Percentiles rank a stretch among this genome's conserved stretches.
phyloP scores from a whole-genome alignment of 164 flowering plant genomes.

The Platanus orientalis region DNA sequence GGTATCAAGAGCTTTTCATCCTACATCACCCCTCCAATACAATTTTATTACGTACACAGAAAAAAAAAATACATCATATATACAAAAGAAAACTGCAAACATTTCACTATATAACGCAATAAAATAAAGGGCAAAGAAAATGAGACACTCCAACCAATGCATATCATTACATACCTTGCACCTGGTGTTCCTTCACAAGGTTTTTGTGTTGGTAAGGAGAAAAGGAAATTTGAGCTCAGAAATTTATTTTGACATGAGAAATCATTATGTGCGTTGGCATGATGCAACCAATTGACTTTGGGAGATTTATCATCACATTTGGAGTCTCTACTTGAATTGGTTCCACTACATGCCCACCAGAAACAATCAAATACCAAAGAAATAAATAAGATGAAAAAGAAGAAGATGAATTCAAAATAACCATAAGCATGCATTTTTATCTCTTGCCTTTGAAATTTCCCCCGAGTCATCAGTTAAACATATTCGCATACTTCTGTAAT shows the following conservation, averaged over 20 bases:
- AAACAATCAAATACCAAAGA: neutral
- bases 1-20: too few relatives aligned
- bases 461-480: conserved; percentile 21
- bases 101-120: too few relatives aligned
- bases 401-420: conserved; percentile 6
- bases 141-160: too few relatives aligned
- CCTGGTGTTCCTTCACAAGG: conserved; percentile 32
- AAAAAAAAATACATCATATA: too few relatives aligned
- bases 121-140: too few relatives aligned
- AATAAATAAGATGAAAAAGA: neutral
- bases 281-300: conserved; percentile 61
- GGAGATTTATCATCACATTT: conserved; percentile 25
- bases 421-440: neutral
- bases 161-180: conserved; percentile 29
- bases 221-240: conserved; percentile 64
- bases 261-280: conserved; percentile 47
- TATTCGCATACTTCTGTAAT: neutral
- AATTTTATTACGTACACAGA: too few relatives aligned
- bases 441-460: conserved; percentile 10
- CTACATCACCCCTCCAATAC: too few relatives aligned
- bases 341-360: conserved; percentile 23
- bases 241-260: conserved; percentile 44
- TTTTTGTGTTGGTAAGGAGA: conserved; percentile 56
- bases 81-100: too few relatives aligned
- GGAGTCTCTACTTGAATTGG: conserved; percentile 20